These are phyloP conservation scores for Colletotrichum sp. DNA, from an alignment of 2,329 filamentous ascomycete genomes.

Conservation along the genomic window DNA sequence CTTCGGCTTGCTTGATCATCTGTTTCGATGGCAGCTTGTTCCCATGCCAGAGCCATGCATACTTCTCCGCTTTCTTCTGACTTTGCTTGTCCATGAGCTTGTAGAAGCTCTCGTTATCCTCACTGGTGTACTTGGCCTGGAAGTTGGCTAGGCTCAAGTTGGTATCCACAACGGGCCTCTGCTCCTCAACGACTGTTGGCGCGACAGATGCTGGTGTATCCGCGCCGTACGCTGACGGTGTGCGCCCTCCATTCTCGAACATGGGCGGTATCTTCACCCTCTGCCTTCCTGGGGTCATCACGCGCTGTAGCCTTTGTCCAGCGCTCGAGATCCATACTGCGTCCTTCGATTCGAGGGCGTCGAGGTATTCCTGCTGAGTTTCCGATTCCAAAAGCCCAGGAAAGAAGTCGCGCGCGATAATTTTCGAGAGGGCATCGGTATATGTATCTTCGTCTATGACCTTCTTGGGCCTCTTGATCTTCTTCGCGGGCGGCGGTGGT, in stretches of 20 bases:
- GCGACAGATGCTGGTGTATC: constrained; percentile 74
- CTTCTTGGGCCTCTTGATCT: constrained; percentile 87
- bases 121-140: constrained; percentile 92
- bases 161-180: constrained; percentile 65
- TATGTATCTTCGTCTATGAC: constrained; percentile 95
- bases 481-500: constrained; percentile 82
- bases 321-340: constrained; percentile 85
- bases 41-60: constrained; percentile 86
- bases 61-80: constrained; percentile 79
- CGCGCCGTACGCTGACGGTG: constrained; percentile 70
- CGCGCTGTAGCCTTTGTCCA: constrained; percentile 71
- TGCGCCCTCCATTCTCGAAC: constrained; percentile 46
- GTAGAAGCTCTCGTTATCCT: constrained; percentile 98
- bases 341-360: constrained; percentile 87
- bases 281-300: constrained; percentile 78
- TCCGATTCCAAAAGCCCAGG: constrained; percentile 87
- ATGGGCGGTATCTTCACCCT: constrained; percentile 31
- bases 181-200: constrained; percentile 37
- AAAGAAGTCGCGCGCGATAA: constrained; percentile 97
- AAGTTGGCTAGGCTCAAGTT: constrained; percentile 85
- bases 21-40: constrained; percentile 88
- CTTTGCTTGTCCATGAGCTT: constrained; percentile 91
- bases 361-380: constrained; percentile 88
- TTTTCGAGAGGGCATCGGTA: constrained; percentile 86
- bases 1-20: constrained; percentile 70